phyloP scores from a whole-genome alignment of 1,284 basidiomycete species.

The Trichosporon sp. region DNA sequence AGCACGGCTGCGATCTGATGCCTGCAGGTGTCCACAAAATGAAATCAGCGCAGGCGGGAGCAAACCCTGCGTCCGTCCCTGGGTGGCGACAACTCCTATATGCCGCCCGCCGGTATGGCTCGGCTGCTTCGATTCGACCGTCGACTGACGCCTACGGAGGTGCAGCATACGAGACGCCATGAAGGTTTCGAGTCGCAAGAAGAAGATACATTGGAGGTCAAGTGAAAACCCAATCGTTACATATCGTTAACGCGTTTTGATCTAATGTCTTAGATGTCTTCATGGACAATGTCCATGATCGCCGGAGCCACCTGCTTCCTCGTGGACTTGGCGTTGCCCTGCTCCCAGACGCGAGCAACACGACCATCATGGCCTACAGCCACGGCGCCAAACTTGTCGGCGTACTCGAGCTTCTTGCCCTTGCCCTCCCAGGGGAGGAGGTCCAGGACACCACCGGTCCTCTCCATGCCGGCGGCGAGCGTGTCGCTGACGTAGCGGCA shows the following conservation, averaged over 20 bases:
- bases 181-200: neutral
- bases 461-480: constrained; percentile 57
- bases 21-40: neutral
- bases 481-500: constrained; percentile 32
- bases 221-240: neutral
- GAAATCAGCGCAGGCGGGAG: constrained; percentile 4
- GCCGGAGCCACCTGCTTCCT: constrained; percentile 74
- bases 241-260: neutral
- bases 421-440: constrained; percentile 51
- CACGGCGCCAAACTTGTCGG: constrained; percentile 14
- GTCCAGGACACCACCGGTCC: constrained; percentile 51
- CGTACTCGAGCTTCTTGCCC: constrained; percentile 29
- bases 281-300: constrained; percentile 37
- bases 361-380: constrained; percentile 22
- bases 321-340: constrained; percentile 67
- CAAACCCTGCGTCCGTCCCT: neutral
- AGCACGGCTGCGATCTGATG: neutral
- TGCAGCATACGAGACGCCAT: neutral
- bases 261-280: constrained; percentile 48
- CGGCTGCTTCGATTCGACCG: too few species aligned
- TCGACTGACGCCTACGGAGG: too few species aligned
- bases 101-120: too few species aligned
- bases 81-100: neutral
- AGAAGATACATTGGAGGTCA: neutral
- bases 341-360: constrained; percentile 61